Percentiles rank a stretch among this genome's conserved stretches.
These are phyloP conservation scores for Ophiostoma ulmi DNA, from an alignment of 2,329 filamentous ascomycete genomes.

Conservation along the genomic window DNA sequence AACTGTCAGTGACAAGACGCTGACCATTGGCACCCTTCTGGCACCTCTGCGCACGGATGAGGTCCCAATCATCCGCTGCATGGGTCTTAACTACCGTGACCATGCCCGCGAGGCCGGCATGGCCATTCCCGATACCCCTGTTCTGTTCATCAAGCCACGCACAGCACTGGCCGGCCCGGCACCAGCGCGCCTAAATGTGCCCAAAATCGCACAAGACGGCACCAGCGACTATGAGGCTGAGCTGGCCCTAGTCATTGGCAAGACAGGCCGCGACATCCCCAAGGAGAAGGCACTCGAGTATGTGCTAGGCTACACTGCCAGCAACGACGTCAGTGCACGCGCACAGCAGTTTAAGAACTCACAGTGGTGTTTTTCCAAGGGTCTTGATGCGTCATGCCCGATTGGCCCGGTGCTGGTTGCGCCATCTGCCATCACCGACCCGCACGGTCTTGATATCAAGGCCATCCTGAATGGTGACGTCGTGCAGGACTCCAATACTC, in stretches of 20 bases:
- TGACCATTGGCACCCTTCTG: conserved; percentile 32
- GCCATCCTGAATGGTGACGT: conserved; percentile 37
- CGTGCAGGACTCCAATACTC: conserved; percentile 37
- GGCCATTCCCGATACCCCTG: conserved; percentile 35
- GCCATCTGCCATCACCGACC: conserved; percentile 32
- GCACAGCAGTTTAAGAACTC: conserved; percentile 37
- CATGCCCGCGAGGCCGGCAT: conserved; percentile 39
- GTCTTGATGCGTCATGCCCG: conserved; percentile 36
- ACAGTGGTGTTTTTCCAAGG: conserved; percentile 41
- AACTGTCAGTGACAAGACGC: conserved; percentile 32
- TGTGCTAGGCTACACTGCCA: conserved; percentile 38
- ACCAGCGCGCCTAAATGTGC: conserved; percentile 33
- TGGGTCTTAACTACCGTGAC: conserved; percentile 44
- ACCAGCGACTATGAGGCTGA: conserved; percentile 41
- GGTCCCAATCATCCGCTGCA: conserved; percentile 41
- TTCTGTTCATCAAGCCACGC: conserved; percentile 39
- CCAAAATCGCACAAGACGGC: conserved; percentile 35
- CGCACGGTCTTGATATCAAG: conserved; percentile 33
- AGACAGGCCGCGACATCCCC: conserved; percentile 37
- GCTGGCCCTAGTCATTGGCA: conserved; percentile 37
- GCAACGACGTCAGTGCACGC: conserved; percentile 39
- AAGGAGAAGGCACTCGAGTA: conserved; percentile 37
- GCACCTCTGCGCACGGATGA: conserved; percentile 36
- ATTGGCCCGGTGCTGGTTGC: conserved; percentile 38
- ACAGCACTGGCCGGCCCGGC: conserved; percentile 35